Conservation (phyloP, 495 filamentous ascomycete genomes). For the Elaphomyces granulatus region DNA sequence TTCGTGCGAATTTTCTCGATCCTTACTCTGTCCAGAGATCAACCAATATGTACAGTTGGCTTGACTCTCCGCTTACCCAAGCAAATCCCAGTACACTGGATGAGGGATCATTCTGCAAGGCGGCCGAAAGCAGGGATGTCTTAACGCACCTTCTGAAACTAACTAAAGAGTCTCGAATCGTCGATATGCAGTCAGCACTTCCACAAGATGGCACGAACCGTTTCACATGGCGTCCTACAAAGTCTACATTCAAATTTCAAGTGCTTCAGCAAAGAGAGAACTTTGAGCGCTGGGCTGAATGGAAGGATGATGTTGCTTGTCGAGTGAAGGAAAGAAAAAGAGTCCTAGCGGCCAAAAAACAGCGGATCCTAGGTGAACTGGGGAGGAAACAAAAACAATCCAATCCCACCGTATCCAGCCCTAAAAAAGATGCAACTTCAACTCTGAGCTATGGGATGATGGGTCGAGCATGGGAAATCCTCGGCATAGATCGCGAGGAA, state of each 20-base stretch:
- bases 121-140: slow-evolving; percentile 53
- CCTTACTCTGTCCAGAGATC: slow-evolving; percentile 43
- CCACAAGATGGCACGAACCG: slow-evolving; percentile 33
- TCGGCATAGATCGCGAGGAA: slow-evolving; percentile 25
- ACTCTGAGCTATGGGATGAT: slow-evolving; percentile 22
- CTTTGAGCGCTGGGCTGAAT: slow-evolving; percentile 45
- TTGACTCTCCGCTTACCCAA: slow-evolving; percentile 48
- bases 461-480: slow-evolving; percentile 31
- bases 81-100: slow-evolving; percentile 31
- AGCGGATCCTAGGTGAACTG: slow-evolving; percentile 16
- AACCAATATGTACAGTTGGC: slow-evolving; percentile 36
- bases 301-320: slow-evolving; percentile 40
- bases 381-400: slow-evolving; percentile 17
- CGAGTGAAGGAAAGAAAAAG: slow-evolving; percentile 32
- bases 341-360: slow-evolving; percentile 22
- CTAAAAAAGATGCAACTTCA: slow-evolving; percentile 17
- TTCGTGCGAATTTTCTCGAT: slow-evolving; percentile 47
- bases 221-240: slow-evolving; percentile 45
- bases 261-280: slow-evolving; percentile 46
- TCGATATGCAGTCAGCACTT: slow-evolving; percentile 37
- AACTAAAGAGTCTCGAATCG: slow-evolving; percentile 42
- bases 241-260: slow-evolving; percentile 41
- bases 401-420: slow-evolving; percentile 18
- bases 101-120: slow-evolving; percentile 43
- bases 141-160: slow-evolving; percentile 58